These are phyloP conservation scores for Laetiporus sulphureus DNA, from an alignment of 1,284 basidiomycete genomes.

Conservation along the genomic window DNA sequence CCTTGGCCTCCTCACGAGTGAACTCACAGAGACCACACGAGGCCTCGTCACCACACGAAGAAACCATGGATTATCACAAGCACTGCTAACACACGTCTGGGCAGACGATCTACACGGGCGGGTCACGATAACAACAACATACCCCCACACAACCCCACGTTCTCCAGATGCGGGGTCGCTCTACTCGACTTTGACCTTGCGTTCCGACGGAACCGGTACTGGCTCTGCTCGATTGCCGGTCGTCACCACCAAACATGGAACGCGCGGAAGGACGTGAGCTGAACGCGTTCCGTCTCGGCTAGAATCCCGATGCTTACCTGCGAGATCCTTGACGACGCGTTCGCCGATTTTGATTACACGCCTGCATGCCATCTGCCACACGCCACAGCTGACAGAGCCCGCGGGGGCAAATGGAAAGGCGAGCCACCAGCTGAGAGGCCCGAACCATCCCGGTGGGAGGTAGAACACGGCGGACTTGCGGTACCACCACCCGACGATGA, in stretches of 20 bases:
- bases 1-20: too few species aligned
- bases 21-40: too few species aligned
- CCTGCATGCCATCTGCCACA: constrained; percentile 88
- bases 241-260: too few species aligned
- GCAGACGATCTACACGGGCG: too few species aligned
- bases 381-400: constrained; percentile 85
- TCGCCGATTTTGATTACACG: constrained; percentile 70
- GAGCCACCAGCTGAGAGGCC: constrained; percentile 77
- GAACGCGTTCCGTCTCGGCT: too few species aligned
- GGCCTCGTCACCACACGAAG: too few species aligned
- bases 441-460: constrained; percentile 84
- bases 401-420: constrained; percentile 76
- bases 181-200: constrained; percentile 8
- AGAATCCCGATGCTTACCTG: constrained; percentile 14
- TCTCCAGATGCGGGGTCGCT: too few species aligned
- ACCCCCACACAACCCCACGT: too few species aligned
- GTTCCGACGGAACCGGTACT: constrained; percentile 10
- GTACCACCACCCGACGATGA: constrained; percentile 85
- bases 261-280: too few species aligned
- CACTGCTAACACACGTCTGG: too few species aligned
- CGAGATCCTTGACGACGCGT: constrained; percentile 56
- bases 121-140: too few species aligned
- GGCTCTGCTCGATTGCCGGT: constrained; percentile 8
- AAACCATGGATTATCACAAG: too few species aligned
- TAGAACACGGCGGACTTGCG: constrained; percentile 86